Conservation (phyloP, 208 protist genomes). For the Balamuthia mandrillaris region DNA sequence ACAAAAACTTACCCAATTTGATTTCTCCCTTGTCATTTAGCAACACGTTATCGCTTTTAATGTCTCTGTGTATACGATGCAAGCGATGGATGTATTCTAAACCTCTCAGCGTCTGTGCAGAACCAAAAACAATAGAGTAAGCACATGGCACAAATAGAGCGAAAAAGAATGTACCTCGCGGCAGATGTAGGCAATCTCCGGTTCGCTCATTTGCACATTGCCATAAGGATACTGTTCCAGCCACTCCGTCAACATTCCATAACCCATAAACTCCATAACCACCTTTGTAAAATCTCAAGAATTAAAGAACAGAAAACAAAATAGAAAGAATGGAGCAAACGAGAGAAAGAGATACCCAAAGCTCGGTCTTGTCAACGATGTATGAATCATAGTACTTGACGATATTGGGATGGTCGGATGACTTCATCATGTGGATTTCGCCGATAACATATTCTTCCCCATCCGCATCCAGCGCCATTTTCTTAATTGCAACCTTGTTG, state of each 20-base stretch:
- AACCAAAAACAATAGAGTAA: neutral
- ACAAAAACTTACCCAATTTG: conserved; percentile 44
- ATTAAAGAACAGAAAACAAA: neutral
- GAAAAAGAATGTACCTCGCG: neutral
- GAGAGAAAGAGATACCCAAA: neutral
- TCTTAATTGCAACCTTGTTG: neutral
- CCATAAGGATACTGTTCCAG: conserved; percentile 46
- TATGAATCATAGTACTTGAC: neutral
- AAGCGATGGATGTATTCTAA: conserved; percentile 67
- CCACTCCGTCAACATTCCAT: conserved; percentile 63
- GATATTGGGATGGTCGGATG: neutral
- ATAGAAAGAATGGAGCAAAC: neutral
- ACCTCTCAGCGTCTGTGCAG: conserved; percentile 49
- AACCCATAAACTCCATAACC: conserved; percentile 65
- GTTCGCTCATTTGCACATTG: conserved; percentile 47
- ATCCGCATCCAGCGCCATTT: neutral
- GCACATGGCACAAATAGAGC: neutral
- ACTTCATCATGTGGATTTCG: neutral
- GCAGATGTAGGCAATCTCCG: conserved; percentile 61
- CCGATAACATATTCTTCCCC: neutral
- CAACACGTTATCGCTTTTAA: conserved; percentile 79
- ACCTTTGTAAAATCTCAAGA: conserved; percentile 40
- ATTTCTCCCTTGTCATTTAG: conserved; percentile 52
- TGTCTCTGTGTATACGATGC: conserved; percentile 77
- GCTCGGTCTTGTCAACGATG: neutral